Percentiles rank a stretch among this genome's conserved stretches.
phyloP scores from a whole-genome alignment of 1,139 yeast genomes.

The Meyerozyma athensensis region DNA sequence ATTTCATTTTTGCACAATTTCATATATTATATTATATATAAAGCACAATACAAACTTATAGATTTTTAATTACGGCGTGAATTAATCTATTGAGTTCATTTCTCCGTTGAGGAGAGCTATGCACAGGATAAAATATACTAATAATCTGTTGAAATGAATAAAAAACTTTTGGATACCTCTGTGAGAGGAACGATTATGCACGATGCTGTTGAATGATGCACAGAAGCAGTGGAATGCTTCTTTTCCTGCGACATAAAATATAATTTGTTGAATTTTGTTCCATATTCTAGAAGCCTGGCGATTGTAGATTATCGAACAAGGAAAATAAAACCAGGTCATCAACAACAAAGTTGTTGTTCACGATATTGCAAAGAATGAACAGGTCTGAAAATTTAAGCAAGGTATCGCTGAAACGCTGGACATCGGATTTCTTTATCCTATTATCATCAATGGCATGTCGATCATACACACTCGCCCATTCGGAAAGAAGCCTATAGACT shows the following conservation, averaged over 20 bases:
- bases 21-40: background rate
- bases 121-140: constrained; percentile 3
- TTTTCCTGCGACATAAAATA: background rate
- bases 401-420: constrained; percentile 30
- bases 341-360: constrained; percentile 76
- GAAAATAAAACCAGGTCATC: constrained; percentile 46
- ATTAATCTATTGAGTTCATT: background rate
- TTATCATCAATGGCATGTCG: constrained; percentile 37
- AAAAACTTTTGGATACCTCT: background rate
- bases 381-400: constrained; percentile 49
- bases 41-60: background rate
- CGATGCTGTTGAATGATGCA: constrained; percentile 1
- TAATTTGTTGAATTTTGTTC: background rate
- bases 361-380: constrained; percentile 80
- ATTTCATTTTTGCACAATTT: background rate
- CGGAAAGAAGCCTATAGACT: constrained; percentile 74
- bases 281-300: constrained; percentile 3
- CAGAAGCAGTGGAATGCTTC: background rate
- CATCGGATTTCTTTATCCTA: constrained; percentile 27
- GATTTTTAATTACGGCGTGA: too few relatives aligned
- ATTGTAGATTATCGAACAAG: constrained; percentile 18
- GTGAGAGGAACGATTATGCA: background rate
- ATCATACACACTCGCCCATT: constrained; percentile 64
- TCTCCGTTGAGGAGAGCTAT: constrained; percentile 3
- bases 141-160: constrained; percentile 4